Evolutionary conservation across 169 alveolate species (phyloP), one percentile per base, ranked within the genome.

Genomic region (Plasmodium knowlesi): DNA sequence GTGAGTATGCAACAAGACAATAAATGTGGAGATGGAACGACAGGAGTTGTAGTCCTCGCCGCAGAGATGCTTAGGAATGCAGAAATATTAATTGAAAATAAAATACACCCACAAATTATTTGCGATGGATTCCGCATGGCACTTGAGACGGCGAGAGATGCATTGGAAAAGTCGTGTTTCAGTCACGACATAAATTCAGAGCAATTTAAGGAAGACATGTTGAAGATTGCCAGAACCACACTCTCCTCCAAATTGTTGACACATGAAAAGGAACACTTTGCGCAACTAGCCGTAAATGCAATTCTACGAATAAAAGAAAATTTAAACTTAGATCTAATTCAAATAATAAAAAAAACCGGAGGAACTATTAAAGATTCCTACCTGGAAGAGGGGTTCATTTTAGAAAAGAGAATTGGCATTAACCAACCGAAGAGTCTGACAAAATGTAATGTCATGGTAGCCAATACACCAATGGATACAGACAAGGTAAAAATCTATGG

Each of bases 381-480:
- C 97, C 96, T 99, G 46, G 99, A 99, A 95, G 99, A 99, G 61
- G 99, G 99, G n/a, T 99, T 99, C 94, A 98, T 99, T 70, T 96
- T 99, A 32, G 99, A 99, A 96, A 99, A 99, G 97, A 91, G 96
- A 72, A 99, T 99, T 43, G 99, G 99, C 70, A 98, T 98, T 0
- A 99, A 99, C 54, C 99, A 99, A 93, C 99, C 99, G 25, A 98
- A 96, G 94, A 95, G 95, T 67, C 95, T 97, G 95, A 98, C 96
- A 41, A 97, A 98, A 92, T 96, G 98, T 96, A 97, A 96, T 89
- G 97, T 98, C 57, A 91, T 99, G 96, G 99, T 99, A 82, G 99
- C 99, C 2, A 99, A 99, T 96, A 98, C 99, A 53, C 99, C 99
- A 12, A 99, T 99, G 99, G 99, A 99, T 97, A 98, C 99, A 61